A percentile compares a stretch with the other conserved stretches of the same genome.
Evolutionary conservation across 208 protist genomes (phyloP).

Genomic region (Trypanosomatidae sp.): DNA sequence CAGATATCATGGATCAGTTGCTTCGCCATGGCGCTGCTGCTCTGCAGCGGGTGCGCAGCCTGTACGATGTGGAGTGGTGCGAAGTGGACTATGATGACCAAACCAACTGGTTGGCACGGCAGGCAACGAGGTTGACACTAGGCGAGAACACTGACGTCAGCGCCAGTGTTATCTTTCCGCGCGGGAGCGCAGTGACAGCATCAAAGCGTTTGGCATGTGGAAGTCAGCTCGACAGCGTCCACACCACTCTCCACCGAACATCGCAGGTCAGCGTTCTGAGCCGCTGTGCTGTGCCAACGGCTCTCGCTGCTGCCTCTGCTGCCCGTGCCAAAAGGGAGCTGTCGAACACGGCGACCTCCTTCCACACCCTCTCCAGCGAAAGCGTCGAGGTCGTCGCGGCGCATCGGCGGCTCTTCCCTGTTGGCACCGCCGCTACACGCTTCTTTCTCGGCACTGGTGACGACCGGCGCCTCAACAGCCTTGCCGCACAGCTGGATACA

Average conservation of each 20-base stretch:
- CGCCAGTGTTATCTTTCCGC: constrained; percentile 20
- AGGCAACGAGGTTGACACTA: not conserved
- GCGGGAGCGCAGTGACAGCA: not conserved
- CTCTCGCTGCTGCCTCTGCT: not conserved
- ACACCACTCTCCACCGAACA: not conserved
- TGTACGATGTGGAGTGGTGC: constrained; percentile 17
- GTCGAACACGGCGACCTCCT: not conserved
- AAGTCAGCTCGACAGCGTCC: not conserved
- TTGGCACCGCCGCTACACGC: constrained; percentile 48
- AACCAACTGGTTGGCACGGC: constrained; percentile 10
- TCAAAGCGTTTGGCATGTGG: not conserved
- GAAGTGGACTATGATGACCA: constrained; percentile 27
- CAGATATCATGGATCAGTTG: constrained; percentile 31
- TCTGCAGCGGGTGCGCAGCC: constrained; percentile 13
- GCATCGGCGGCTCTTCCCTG: constrained; percentile 25
- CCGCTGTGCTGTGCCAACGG: not conserved
- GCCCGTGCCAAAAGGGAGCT: not conserved
- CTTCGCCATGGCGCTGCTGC: constrained; percentile 15
- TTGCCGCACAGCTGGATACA: constrained; percentile 51
- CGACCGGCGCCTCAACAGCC: constrained; percentile 38
- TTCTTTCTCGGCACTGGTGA: constrained; percentile 45
- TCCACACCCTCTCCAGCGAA: not conserved
- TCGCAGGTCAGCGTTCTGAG: not conserved
- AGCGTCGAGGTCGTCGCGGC: constrained; percentile 8
- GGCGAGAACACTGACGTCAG: constrained; percentile 6